A percentile compares a stretch with the other conserved stretches of the same genome.
These are phyloP conservation scores for Entophlyctis helioformis DNA, from an alignment of 192 early-diverging fungal species.

Conservation along the genomic window DNA sequence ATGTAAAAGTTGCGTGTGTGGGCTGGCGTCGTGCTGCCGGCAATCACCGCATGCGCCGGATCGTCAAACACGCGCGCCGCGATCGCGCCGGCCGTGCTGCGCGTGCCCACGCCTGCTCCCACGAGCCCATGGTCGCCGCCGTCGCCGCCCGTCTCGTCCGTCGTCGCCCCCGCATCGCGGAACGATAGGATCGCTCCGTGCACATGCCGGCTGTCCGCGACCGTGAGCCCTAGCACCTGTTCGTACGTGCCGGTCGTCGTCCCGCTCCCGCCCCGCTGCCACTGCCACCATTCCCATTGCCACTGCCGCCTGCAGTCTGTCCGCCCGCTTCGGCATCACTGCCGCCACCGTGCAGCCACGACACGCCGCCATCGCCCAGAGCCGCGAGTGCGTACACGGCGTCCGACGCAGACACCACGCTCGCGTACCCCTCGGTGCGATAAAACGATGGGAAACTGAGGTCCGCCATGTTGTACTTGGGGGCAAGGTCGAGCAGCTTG, in stretches of 20 bases:
- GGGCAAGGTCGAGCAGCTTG: constrained; percentile 55
- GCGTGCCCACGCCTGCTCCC: constrained; percentile 7
- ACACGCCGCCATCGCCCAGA: constrained; percentile 47
- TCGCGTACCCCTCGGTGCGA: constrained; percentile 55
- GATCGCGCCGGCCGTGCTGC: too few species aligned
- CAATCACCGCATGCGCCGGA: too few species aligned
- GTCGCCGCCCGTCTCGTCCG: constrained; percentile 10
- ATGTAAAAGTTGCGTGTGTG: constrained; percentile 60
- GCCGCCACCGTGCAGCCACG: constrained; percentile 16
- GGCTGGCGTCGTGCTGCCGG: constrained; percentile 4
- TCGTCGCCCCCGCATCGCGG: constrained; percentile 13
- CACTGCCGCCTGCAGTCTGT: constrained; percentile 6
- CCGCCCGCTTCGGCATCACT: not conserved
- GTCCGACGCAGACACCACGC: constrained; percentile 61
- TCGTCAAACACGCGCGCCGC: too few species aligned
- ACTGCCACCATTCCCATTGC: constrained; percentile 2
- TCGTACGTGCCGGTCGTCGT: too few species aligned
- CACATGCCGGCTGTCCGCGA: constrained; percentile 24
- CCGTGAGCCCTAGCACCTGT: constrained; percentile 30
- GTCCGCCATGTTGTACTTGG: constrained; percentile 63
- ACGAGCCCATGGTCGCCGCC: constrained; percentile 5
- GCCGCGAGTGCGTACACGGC: constrained; percentile 69
- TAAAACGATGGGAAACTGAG: constrained; percentile 70
- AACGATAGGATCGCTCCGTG: not conserved
- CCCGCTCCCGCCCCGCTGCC: constrained; percentile 2